Evolutionary conservation across 495 filamentous ascomycete species (phyloP).

Genomic region (Penicillium desertorum): DNA sequence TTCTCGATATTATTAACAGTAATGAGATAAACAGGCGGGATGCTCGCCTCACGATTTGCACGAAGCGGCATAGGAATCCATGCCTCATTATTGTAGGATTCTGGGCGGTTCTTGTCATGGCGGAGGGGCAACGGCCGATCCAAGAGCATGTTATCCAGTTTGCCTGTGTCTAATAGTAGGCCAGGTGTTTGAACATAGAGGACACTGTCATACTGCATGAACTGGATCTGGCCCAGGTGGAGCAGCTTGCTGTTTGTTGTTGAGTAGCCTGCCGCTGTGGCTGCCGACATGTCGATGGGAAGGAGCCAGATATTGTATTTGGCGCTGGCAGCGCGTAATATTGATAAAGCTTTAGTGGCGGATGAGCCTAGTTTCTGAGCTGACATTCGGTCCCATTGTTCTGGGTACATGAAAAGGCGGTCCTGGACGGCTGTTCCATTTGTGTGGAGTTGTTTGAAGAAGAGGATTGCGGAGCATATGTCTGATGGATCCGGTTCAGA

Average conservation of each 20-base stretch:
- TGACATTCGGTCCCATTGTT: constrained; percentile 43
- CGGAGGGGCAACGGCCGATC: constrained; percentile 37
- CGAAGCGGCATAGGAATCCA: constrained; percentile 47
- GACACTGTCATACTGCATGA: constrained; percentile 51
- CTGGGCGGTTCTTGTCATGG: constrained; percentile 36
- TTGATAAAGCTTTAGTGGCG: constrained; percentile 34
- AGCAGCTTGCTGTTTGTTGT: constrained; percentile 44
- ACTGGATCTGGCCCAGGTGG: constrained; percentile 46
- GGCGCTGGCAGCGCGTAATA: constrained; percentile 39
- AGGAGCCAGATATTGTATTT: constrained; percentile 50
- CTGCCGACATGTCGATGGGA: constrained; percentile 46
- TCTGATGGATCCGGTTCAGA: constrained; percentile 46
- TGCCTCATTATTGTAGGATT: constrained; percentile 45
- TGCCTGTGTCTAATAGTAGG: constrained; percentile 39
- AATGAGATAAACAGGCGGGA: constrained; percentile 45
- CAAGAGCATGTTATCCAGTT: constrained; percentile 41
- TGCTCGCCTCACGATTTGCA: constrained; percentile 33
- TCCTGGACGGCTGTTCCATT: constrained; percentile 42
- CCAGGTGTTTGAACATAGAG: constrained; percentile 45
- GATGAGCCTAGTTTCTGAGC: constrained; percentile 26
- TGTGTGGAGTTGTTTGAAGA: constrained; percentile 44
- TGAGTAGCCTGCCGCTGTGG: constrained; percentile 36
- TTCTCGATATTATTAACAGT: constrained; percentile 43
- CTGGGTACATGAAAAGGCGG: constrained; percentile 52
- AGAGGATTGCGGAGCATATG: constrained; percentile 47